Conservation (phyloP, 345 rosid genomes). For the Gossypium longicalyx region DNA sequence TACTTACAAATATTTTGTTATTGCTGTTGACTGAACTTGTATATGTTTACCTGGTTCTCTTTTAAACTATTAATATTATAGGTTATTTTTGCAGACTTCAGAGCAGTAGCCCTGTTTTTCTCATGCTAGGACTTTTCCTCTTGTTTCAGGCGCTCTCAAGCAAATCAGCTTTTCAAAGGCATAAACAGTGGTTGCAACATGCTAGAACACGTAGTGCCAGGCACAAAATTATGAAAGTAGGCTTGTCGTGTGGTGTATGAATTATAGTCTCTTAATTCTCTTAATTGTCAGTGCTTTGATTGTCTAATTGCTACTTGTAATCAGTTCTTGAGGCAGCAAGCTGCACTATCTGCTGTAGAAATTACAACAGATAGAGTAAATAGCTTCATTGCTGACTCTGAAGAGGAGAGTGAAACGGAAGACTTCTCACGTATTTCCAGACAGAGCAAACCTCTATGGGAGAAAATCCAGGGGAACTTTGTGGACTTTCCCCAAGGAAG, state of each 20-base stretch:
- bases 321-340: constrained; percentile 94
- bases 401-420: constrained; percentile 52
- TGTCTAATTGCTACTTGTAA: constrained; percentile 19
- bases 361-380: constrained; percentile 68
- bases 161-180: constrained; percentile 86
- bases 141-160: constrained; percentile 76
- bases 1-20: neutral
- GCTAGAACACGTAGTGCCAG: constrained; percentile 95
- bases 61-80: neutral
- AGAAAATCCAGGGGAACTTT: constrained; percentile 50
- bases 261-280: neutral
- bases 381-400: constrained; percentile 72
- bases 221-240: constrained; percentile 90
- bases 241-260: constrained; percentile 10
- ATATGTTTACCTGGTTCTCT: constrained; percentile 8
- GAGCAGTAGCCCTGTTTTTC: neutral
- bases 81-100: neutral
- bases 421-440: constrained; percentile 43
- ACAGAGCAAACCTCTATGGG: constrained; percentile 54
- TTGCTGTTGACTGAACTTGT: neutral
- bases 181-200: constrained; percentile 84
- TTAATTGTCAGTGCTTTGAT: constrained; percentile 4
- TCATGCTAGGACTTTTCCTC: constrained; percentile 9
- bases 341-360: constrained; percentile 72
- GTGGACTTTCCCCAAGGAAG: constrained; percentile 40